Evolutionary conservation across 176 grass and related monocot species (phyloP).

Genomic region (Carex kokanica): DNA sequence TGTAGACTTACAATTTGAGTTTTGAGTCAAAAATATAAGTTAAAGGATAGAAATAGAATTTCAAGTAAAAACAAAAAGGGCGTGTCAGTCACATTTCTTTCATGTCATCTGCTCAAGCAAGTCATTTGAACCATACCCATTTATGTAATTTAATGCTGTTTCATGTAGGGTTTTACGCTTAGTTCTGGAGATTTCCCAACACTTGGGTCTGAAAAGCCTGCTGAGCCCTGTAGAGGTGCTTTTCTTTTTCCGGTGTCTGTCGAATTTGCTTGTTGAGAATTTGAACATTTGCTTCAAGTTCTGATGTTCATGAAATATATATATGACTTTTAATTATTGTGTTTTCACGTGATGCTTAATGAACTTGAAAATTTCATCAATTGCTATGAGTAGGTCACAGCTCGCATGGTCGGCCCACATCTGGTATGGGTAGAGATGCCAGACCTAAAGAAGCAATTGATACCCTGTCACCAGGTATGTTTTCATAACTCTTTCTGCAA

Average conservation of each 20-base stretch:
- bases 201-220: conserved; percentile 72
- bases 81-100: conserved; percentile 15
- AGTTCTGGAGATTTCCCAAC: conserved; percentile 94
- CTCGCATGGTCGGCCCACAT: conserved; percentile 56
- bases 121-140: background rate
- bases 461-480: conserved; percentile 43
- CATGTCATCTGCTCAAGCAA: background rate
- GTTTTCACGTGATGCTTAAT: background rate
- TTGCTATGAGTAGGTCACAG: conserved; percentile 54
- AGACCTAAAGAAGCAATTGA: conserved; percentile 47
- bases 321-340: background rate
- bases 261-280: background rate
- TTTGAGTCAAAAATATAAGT: background rate
- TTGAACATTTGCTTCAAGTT: background rate
- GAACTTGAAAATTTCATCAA: conserved; percentile 2
- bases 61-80: background rate
- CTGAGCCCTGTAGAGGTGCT: conserved; percentile 70
- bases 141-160: background rate
- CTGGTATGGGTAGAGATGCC: conserved; percentile 58
- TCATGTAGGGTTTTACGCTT: conserved; percentile 74
- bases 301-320: conserved; percentile 3
- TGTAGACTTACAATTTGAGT: background rate
- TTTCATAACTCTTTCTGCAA: conserved; percentile 19
- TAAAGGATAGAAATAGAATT: background rate
- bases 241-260: background rate